A percentile compares a stretch with the other conserved stretches of the same genome.
These are phyloP conservation scores for Balakata baccata DNA, from an alignment of 345 rosid species.

Conservation along the genomic window DNA sequence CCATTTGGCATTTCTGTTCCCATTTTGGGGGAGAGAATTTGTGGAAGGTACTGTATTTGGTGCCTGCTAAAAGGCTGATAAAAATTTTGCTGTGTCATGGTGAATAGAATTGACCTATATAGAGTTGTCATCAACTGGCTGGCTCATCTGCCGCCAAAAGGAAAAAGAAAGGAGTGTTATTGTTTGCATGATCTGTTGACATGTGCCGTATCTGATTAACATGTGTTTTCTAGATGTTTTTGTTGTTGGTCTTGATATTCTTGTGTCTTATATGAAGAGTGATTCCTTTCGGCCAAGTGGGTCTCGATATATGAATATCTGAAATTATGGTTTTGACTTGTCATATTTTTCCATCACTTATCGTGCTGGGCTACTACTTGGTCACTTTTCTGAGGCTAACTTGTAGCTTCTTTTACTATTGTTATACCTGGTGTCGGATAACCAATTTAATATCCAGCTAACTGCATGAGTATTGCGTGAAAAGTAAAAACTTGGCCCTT, in stretches of 20 bases:
- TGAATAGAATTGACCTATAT: slow-evolving; percentile 8
- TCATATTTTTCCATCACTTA: slow-evolving; percentile 16
- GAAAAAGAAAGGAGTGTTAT: slow-evolving; percentile 9
- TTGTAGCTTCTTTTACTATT: background rate
- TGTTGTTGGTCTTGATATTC: slow-evolving; percentile 12
- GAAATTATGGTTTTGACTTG: slow-evolving; percentile 27
- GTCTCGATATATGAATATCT: slow-evolving; percentile 17
- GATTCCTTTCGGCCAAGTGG: slow-evolving; percentile 31
- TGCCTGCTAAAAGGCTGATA: slow-evolving; percentile 15
- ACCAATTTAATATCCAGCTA: background rate
- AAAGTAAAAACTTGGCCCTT: background rate
- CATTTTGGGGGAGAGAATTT: slow-evolving; percentile 19
- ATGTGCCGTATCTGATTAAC: background rate
- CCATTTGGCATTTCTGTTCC: slow-evolving; percentile 32
- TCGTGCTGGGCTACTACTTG: background rate
- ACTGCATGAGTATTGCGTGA: background rate
- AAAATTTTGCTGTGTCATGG: slow-evolving; percentile 18
- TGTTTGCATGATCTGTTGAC: background rate
- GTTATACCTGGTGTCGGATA: background rate
- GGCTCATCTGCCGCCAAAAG: slow-evolving; percentile 18
- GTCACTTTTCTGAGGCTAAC: slow-evolving; percentile 1
- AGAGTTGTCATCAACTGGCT: slow-evolving; percentile 23
- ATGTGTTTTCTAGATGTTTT: slow-evolving; percentile 6
- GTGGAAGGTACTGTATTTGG: slow-evolving; percentile 17
- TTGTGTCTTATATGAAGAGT: slow-evolving; percentile 15